Evolutionary conservation across 2,329 filamentous ascomycete genomes (phyloP), one percentile per base, ranked within the genome.

Genomic region (Macrophomina tecta): DNA sequence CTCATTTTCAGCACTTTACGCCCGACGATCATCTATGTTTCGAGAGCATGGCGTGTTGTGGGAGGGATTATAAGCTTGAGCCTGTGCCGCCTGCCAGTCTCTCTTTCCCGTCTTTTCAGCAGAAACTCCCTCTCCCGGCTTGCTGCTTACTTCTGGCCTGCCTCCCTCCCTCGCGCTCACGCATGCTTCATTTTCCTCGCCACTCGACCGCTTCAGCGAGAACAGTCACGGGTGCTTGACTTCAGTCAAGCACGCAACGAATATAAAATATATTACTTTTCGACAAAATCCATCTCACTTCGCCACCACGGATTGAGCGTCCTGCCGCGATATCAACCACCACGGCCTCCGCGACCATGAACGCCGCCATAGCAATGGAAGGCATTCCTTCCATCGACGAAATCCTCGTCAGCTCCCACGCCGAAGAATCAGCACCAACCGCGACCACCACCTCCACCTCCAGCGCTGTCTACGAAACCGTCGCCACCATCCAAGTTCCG

Each of bases 331-430:
- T 5, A 36, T 7, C n/a, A 30, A 46, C 14, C 38, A 49, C 32
- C 58, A 49, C 38, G 42, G 30, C n/a, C 45, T 62, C 55, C 23
- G n/a, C 23, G 30, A 45, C 32, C n/a, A 55, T 38, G 52, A 38
- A 36, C 52, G 34, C 16, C 34, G n/a, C 40, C 23, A 60, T 60
- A 7, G 23, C 58, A 23, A 62, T 62, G 45, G 58, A 62, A 18
- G 58, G 58, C 58, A 62, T 62, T 45, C 58, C 58, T 42, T 62
- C 58, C 45, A 62, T 62, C 58, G 58, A 62, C 58, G 58, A 62
- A 18, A 32, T 62, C 45, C 58, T 62, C 42, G 52, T 34, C 32
- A 18, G 16, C n/a, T 23, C 23, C 45, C 48, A n/a, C 56, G 14
- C 56, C 49, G 18, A 58, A 16, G 53, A 58, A 40, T 18, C 53